A percentile compares a stretch with the other conserved stretches of the same genome.
Conservation (phyloP, 257 asterid species). For the Solanum pinnatisectum region DNA sequence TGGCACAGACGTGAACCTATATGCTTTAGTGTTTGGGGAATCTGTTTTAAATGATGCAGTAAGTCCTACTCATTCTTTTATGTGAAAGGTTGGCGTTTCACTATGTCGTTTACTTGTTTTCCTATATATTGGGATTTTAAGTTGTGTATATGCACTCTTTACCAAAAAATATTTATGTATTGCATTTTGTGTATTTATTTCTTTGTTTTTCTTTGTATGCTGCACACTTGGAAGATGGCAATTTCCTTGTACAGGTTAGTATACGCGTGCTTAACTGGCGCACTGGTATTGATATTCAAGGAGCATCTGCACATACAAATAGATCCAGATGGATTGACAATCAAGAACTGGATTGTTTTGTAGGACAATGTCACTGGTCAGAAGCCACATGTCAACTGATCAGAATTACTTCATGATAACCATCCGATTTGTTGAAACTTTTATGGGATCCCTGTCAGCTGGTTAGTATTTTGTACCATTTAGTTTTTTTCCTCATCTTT, state of each 20-base stretch:
- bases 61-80: slow-evolving; percentile 25
- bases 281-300: not conserved
- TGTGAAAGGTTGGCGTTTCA: not conserved
- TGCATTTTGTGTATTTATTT: slow-evolving; percentile 10
- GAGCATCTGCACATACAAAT: not conserved
- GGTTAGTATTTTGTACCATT: slow-evolving; percentile 34
- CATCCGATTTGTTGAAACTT: slow-evolving; percentile 92
- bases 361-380: slow-evolving; percentile 94
- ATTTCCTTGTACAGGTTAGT: slow-evolving; percentile 94
- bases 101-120: slow-evolving; percentile 4
- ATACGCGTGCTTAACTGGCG: not conserved
- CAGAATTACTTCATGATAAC: slow-evolving; percentile 77
- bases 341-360: slow-evolving; percentile 12
- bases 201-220: slow-evolving; percentile 16
- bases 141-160: not conserved
- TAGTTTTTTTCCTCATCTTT: not conserved
- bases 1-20: slow-evolving; percentile 89
- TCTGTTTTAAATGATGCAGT: slow-evolving; percentile 99
- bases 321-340: slow-evolving; percentile 2
- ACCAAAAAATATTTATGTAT: not conserved
- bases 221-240: slow-evolving; percentile 77
- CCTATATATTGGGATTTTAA: slow-evolving; percentile 1
- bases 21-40: slow-evolving; percentile 96
- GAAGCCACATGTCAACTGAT: slow-evolving; percentile 72
- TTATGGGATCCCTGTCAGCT: slow-evolving; percentile 93